Base-by-base conservation (phyloP, 2,329 filamentous ascomycete genomes). In the Penicillium sp. region DNA sequence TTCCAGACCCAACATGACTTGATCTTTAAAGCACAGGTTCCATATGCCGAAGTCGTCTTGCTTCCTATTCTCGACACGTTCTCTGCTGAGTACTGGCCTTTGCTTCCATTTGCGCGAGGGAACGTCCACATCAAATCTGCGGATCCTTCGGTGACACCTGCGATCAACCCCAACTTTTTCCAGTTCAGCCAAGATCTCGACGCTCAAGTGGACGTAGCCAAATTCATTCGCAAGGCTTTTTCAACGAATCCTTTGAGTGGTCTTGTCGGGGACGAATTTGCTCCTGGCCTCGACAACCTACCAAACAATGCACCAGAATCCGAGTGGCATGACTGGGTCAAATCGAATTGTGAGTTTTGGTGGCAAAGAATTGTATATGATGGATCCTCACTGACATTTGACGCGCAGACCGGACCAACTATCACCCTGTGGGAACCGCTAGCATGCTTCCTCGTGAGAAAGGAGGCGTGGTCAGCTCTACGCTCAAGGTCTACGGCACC, bases 401-500 rank as follows among this genome's bases (percentile, higher is more conserved):
- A 5, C 5, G 38, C 32, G 18, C 13, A 61, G 59, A 63, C 40
- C 47, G 58, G 25, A 61, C 65, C 8, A 62, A 64, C 42, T 66
- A 56, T 50, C 66, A 69, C 44, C 57, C 61, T 4, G 56, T 62
- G 28, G 62, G 65, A 13, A 67, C 63, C 4, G 58, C 60, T 9
- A 60, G 65, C 25, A 69, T 69, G 65, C 48, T 66, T 43, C 65
- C 65, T 18, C 50, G 57, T 18, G 51, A 58, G 1, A 55, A 54
- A 25, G 64, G 66, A 34, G 66, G 69, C 12, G 68, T 71, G 7
- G 63, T 69, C 4, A 50, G 57, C 38, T 36, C 53, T 4, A 51
- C 54, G 1, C 55, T 69, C 25, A 56, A 51, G 9, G 66, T 68
- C 8, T 65, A 68, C 50, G 64, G 66, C 6, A 68, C 66, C 1